Conservation (phyloP, 306 rosid genomes). For the Vachellia pachyceras region DNA sequence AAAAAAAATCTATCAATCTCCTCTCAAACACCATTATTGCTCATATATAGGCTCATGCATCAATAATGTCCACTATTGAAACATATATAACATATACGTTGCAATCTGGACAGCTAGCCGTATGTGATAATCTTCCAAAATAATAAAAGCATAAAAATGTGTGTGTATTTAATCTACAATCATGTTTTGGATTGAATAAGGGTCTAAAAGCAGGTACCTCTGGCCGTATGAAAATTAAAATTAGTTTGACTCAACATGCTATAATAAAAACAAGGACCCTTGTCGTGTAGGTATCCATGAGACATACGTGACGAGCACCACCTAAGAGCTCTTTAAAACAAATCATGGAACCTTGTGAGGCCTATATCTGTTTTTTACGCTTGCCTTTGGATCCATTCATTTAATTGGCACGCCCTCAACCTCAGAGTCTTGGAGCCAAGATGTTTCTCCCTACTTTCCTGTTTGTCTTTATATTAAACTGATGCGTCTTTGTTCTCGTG, state of each 20-base stretch:
- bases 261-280: slow-evolving; percentile 34
- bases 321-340: slow-evolving; percentile 55
- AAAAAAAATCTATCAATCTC: not conserved
- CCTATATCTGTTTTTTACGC: slow-evolving; percentile 45
- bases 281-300: slow-evolving; percentile 54
- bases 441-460: slow-evolving; percentile 42
- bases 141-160: slow-evolving; percentile 25
- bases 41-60: not conserved
- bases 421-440: slow-evolving; percentile 31
- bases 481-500: slow-evolving; percentile 45
- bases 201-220: slow-evolving; percentile 30
- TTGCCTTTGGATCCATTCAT: slow-evolving; percentile 41
- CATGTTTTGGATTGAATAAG: slow-evolving; percentile 18
- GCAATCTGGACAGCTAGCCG: slow-evolving; percentile 18
- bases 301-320: too few relatives aligned
- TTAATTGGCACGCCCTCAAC: slow-evolving; percentile 40
- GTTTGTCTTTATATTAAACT: slow-evolving; percentile 33
- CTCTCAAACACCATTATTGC: slow-evolving; percentile 1
- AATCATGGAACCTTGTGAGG: slow-evolving; percentile 66
- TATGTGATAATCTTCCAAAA: not conserved
- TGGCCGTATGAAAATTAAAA: slow-evolving; percentile 20
- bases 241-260: slow-evolving; percentile 41
- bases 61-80: not conserved
- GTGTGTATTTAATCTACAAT: slow-evolving; percentile 26
- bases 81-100: not conserved